These are phyloP conservation scores for Albugo laibachii DNA, from an alignment of 352 stramenopile genomes.

Conservation along the genomic window DNA sequence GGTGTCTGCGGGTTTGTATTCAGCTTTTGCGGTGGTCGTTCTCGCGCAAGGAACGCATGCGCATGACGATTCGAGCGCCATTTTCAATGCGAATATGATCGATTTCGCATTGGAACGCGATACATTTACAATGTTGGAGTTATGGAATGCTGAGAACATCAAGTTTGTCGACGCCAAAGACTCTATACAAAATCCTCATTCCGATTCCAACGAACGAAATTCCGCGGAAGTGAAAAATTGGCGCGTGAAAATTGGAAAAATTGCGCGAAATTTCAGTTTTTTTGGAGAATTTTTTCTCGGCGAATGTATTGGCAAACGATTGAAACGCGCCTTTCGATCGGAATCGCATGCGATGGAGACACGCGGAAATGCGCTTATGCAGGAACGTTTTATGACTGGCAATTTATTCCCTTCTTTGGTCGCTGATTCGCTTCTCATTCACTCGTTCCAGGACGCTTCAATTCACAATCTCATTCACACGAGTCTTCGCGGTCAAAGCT, in stretches of 20 bases:
- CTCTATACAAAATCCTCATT: background rate
- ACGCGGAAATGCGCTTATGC: constrained; percentile 41
- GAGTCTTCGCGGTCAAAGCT: constrained; percentile 69
- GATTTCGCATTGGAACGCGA: constrained; percentile 44
- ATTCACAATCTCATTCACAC: constrained; percentile 69
- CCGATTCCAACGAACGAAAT: background rate
- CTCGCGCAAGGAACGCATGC: constrained; percentile 54
- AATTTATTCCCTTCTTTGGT: constrained; percentile 64
- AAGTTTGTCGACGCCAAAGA: constrained; percentile 32
- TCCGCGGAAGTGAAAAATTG: background rate
- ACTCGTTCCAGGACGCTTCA: constrained; percentile 76
- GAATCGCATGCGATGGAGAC: constrained; percentile 14
- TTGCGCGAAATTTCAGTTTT: background rate
- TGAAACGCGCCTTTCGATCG: background rate
- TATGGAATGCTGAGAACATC: constrained; percentile 71
- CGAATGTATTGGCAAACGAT: background rate
- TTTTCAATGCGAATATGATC: constrained; percentile 73
- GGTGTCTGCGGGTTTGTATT: constrained; percentile 52
- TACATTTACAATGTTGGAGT: constrained; percentile 69
- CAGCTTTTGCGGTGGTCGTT: constrained; percentile 58
- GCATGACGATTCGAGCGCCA: constrained; percentile 68
- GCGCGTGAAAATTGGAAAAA: background rate
- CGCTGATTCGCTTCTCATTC: constrained; percentile 60
- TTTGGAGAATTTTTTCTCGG: background rate
- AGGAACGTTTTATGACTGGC: constrained; percentile 71